A percentile compares a stretch with the other conserved stretches of the same genome.
These are phyloP conservation scores for Neofusicoccum sp. DNA, from an alignment of 2,329 filamentous ascomycete species.

Conservation along the genomic window DNA sequence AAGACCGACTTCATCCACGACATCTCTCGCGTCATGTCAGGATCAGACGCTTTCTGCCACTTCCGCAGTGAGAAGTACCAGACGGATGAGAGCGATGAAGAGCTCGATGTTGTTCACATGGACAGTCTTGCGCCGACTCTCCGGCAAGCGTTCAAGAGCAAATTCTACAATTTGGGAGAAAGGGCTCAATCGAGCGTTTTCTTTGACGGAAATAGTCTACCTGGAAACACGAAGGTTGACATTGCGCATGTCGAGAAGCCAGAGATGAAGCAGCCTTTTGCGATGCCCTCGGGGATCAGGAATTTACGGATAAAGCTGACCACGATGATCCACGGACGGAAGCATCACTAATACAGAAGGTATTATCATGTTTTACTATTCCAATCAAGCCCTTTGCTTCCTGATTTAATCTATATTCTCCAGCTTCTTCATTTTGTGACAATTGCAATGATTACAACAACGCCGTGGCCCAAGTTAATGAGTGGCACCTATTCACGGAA, in stretches of 20 bases:
- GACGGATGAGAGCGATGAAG: neutral
- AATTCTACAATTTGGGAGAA: neutral
- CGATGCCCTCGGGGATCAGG: neutral
- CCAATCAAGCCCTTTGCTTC: too few relatives aligned
- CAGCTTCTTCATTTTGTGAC: too few relatives aligned
- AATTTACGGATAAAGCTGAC: neutral
- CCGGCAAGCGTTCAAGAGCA: neutral
- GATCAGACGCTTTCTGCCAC: neutral
- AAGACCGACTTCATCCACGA: neutral
- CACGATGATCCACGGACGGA: neutral
- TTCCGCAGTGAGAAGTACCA: neutral
- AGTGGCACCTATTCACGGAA: too few relatives aligned
- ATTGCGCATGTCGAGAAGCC: conserved; percentile 44
- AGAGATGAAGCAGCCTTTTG: neutral
- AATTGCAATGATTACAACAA: too few relatives aligned
- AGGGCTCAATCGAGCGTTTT: conserved; percentile 6
- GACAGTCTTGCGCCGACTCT: neutral
- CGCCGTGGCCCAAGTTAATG: too few relatives aligned
- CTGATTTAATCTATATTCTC: too few relatives aligned
- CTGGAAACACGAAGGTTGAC: conserved; percentile 20
- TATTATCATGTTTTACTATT: too few relatives aligned
- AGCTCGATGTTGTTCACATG: neutral
- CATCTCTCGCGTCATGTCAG: conserved; percentile 2
- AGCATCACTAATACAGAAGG: neutral
- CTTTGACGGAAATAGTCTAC: neutral